A percentile compares a stretch with the other conserved stretches of the same genome.
These are phyloP conservation scores for Prunus armeniaca DNA, from an alignment of 306 rosid species.

Conservation along the genomic window DNA sequence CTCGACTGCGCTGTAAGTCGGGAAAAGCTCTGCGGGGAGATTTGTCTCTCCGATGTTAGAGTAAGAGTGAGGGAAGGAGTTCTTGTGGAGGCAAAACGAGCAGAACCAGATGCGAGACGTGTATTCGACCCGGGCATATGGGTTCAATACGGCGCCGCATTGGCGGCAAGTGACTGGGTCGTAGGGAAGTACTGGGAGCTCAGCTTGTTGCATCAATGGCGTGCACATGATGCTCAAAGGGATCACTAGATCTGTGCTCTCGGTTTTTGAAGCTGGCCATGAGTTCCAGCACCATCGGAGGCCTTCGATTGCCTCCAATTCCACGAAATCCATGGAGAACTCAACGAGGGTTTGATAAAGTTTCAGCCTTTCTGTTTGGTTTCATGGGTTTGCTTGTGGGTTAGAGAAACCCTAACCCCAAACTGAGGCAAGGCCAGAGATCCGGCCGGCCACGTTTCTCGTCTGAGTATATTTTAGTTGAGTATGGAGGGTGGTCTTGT, in stretches of 20 bases:
- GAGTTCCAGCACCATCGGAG: constrained; percentile 84
- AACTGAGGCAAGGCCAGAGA: no score
- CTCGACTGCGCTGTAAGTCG: constrained; percentile 5
- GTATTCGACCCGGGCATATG: neutral
- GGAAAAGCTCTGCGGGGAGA: constrained; percentile 6
- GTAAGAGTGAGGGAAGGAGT: constrained; percentile 65
- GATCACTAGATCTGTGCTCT: constrained; percentile 36
- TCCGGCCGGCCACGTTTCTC: no score
- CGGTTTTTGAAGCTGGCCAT: constrained; percentile 56
- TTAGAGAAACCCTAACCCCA: no score
- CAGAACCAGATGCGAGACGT: constrained; percentile 74
- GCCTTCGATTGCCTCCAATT: constrained; percentile 86
- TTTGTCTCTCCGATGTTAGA: constrained; percentile 64
- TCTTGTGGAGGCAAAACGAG: constrained; percentile 64
- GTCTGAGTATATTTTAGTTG: no score
- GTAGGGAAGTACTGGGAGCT: constrained; percentile 76
- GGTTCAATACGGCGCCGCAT: no score
- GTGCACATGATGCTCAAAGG: constrained; percentile 73
- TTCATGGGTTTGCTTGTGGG: no score
- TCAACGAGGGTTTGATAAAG: no score
- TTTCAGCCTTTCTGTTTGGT: no score
- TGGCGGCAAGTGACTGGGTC: constrained; percentile 64
- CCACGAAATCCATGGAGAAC: constrained; percentile 32
- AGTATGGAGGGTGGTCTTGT: no score
- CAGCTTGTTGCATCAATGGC: constrained; percentile 57